Conservation (phyloP, 345 rosid species). For the Acer saccharum region DNA sequence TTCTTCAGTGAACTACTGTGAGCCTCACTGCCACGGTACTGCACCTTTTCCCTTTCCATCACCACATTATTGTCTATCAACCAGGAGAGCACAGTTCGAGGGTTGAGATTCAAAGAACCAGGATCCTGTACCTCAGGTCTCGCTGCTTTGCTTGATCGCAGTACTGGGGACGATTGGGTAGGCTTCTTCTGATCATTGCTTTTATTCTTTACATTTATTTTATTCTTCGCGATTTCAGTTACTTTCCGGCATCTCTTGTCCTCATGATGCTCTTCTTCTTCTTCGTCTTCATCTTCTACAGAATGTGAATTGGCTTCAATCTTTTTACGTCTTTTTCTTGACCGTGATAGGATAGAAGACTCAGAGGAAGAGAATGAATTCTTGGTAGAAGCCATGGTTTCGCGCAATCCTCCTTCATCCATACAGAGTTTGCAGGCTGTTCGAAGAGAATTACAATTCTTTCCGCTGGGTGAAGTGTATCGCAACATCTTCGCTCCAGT, state of each 20-base stretch:
- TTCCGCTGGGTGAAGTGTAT: slow-evolving; percentile 18
- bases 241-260: not conserved
- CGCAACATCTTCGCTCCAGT: not conserved
- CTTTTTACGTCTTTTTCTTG: too few relatives aligned
- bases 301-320: not conserved
- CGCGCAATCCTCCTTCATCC: not conserved
- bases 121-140: slow-evolving; percentile 7
- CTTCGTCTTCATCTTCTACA: not conserved
- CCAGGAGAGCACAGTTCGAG: slow-evolving; percentile 35
- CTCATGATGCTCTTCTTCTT: not conserved
- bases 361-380: not conserved
- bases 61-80: slow-evolving; percentile 43
- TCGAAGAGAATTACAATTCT: slow-evolving; percentile 10
- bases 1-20: slow-evolving; percentile 7
- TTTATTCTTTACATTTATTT: not conserved
- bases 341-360: too few relatives aligned
- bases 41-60: slow-evolving; percentile 32
- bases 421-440: slow-evolving; percentile 24
- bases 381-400: not conserved
- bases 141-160: slow-evolving; percentile 17
- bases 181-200: slow-evolving; percentile 3
- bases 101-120: slow-evolving; percentile 9
- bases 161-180: not conserved
- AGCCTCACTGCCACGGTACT: slow-evolving; percentile 20
- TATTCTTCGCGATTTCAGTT: not conserved